Conservation (phyloP, 139 green algal species). For the Auxenochlorella pyrenoidosa region DNA sequence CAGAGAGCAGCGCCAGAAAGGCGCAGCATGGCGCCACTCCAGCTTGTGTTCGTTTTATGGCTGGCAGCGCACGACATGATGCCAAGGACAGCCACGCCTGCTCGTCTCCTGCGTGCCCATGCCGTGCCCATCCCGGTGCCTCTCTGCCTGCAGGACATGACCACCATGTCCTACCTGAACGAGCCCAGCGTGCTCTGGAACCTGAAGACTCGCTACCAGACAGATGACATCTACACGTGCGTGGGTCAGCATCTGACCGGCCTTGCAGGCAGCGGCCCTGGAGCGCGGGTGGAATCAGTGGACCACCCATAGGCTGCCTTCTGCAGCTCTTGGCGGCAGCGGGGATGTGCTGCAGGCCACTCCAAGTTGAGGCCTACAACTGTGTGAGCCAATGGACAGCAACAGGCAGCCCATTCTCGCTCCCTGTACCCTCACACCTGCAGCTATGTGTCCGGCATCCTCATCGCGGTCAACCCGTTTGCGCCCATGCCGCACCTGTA, state of each 20-base stretch:
- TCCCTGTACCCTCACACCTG: not conserved
- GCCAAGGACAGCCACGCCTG: not conserved
- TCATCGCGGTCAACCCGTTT: conserved; percentile 96
- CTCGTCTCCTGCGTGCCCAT: not conserved
- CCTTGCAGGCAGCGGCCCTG: not conserved
- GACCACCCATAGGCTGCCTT: too few relatives aligned
- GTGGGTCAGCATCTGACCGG: not conserved
- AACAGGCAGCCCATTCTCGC: too few relatives aligned
- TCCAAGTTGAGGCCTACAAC: too few relatives aligned
- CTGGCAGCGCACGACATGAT: too few relatives aligned
- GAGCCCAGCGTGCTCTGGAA: conserved; percentile 97
- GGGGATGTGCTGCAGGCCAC: not conserved
- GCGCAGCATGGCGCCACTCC: too few relatives aligned
- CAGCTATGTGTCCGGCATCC: conserved; percentile 87
- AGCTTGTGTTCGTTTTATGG: too few relatives aligned
- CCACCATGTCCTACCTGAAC: conserved; percentile 95
- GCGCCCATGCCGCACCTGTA: conserved; percentile 86
- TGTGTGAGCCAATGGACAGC: too few relatives aligned
- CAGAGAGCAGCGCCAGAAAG: too few relatives aligned
- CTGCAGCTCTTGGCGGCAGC: too few relatives aligned
- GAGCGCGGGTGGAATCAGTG: too few relatives aligned
- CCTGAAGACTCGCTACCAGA: conserved; percentile 81
- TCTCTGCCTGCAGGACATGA: conserved; percentile 93
- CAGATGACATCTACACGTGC: conserved; percentile 95
- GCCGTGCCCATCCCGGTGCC: not conserved